Base-by-base conservation (phyloP, 2,329 filamentous ascomycete genomes). In the Cercospora zeae-maydis region DNA sequence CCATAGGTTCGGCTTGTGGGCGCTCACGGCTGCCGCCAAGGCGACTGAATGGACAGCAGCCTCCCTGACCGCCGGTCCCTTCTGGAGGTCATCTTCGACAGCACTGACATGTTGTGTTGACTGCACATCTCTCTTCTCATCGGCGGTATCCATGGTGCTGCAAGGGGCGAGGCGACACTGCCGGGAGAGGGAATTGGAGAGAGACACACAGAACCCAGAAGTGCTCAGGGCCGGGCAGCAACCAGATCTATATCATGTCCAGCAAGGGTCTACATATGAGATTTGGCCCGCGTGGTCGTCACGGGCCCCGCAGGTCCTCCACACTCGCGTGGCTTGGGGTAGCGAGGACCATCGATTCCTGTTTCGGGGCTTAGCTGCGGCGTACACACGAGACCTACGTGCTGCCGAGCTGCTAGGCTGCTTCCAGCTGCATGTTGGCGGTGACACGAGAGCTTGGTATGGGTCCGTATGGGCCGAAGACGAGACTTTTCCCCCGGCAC, bases 121-220 rank as follows among this genome's bases (percentile, higher is more conserved):
- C 30, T 47, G 31, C 14, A 57, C 21, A 27, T 39, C 63, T 66
- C 86, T 80, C 30, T 80, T 78, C 58, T 80, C 71, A 0, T 73
- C 77, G 76, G 82, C 83, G 3, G 75, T 81, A 42, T 76, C 74
- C 66, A 87, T 67, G 9, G 49, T 53, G 49, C 49, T 34, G 49
- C 49, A 10, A n/a, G 10, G 49, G 49, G 49, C 86, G 33, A 42
- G 2, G 39, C 30, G 33, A 30, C 33, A 34, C 19, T 31, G 27
- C 21, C 33, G 39, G 14, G 19, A 16, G 30, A 58, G 4, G 45
- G 56, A 30, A 21, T 19, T 30, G 45, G 19, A 58, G 30, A 52
- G 21, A 53, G 14, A 53, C 49, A 31, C n/a, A 33, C 39, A 21
- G 16, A 9, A 57, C 30, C 36, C 24, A 37, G 36, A 31, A 14